phyloP scores from a whole-genome alignment of 805 yeast species.

The Candida nemodendra region DNA sequence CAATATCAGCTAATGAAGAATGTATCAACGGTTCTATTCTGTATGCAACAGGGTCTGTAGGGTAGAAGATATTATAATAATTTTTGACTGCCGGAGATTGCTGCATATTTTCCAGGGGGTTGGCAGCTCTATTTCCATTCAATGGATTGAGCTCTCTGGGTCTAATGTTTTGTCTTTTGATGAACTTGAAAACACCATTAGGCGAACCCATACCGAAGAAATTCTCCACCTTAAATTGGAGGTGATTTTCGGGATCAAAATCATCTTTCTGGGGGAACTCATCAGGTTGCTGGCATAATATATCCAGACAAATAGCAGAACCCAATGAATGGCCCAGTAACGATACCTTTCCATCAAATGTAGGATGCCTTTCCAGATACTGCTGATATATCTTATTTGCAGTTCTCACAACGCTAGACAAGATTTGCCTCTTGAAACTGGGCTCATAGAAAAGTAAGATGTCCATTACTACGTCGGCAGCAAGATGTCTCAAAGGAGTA shows the following conservation, averaged over 20 bases:
- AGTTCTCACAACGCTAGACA: conserved; percentile 57
- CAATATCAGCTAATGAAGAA: conserved; percentile 44
- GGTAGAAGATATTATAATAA: conserved; percentile 81
- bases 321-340: conserved; percentile 92
- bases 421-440: conserved; percentile 57
- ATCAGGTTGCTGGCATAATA: conserved; percentile 53
- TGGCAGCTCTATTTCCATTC: conserved; percentile 5
- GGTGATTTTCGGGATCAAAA: conserved; percentile 35
- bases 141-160: conserved; percentile 32
- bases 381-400: conserved; percentile 60
- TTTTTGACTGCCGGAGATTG: conserved; percentile 59
- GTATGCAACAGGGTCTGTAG: conserved; percentile 90
- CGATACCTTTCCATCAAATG: conserved; percentile 77
- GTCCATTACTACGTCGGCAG: conserved; percentile 88
- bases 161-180: conserved; percentile 61
- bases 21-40: conserved; percentile 81
- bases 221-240: conserved; percentile 72
- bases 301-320: conserved; percentile 77
- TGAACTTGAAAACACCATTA: conserved; percentile 77
- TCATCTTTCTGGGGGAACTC: conserved; percentile 26
- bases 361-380: conserved; percentile 64
- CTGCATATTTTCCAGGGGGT: conserved; percentile 13
- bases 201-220: conserved; percentile 89
- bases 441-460: conserved; percentile 79
- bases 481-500: conserved; percentile 67